Percentiles rank a stretch among this genome's conserved stretches.
Conservation (phyloP, 2,329 filamentous ascomycete species). For the Phyllosticta capitalensis region DNA sequence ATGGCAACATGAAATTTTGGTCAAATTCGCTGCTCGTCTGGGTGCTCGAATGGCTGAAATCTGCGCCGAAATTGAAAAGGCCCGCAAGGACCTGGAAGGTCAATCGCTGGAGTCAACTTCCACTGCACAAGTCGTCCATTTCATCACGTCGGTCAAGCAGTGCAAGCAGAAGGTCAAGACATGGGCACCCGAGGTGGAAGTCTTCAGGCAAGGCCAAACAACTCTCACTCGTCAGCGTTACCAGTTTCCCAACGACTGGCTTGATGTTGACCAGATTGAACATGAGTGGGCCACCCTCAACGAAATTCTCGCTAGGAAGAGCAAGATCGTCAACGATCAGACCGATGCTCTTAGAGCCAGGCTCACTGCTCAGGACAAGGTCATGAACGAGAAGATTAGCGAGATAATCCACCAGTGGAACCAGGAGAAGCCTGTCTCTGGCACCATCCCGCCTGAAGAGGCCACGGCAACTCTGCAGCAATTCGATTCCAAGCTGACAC, state of each 20-base stretch:
- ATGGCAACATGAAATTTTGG: conserved; percentile 95
- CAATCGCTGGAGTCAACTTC: conserved; percentile 90
- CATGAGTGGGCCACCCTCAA: conserved; percentile 91
- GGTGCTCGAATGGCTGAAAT: conserved; percentile 87
- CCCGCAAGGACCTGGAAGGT: conserved; percentile 78
- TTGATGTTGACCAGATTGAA: conserved; percentile 91
- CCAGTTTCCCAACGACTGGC: conserved; percentile 87
- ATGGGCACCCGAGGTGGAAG: conserved; percentile 93
- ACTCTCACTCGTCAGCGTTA: conserved; percentile 86
- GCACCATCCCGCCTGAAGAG: conserved; percentile 80
- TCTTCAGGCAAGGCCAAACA: conserved; percentile 91
- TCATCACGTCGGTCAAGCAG: conserved; percentile 95
- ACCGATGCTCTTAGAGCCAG: conserved; percentile 91
- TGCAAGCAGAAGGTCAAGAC: conserved; percentile 88
- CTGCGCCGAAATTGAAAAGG: conserved; percentile 83
- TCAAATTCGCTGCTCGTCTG: conserved; percentile 84
- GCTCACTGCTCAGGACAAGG: conserved; percentile 85
- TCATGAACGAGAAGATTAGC: conserved; percentile 77
- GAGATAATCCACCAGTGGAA: conserved; percentile 86
- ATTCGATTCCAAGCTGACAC: conserved; percentile 78
- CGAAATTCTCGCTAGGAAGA: conserved; percentile 83
- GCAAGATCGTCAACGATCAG: conserved; percentile 92
- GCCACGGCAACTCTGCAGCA: conserved; percentile 71
- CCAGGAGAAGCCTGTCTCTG: conserved; percentile 93
- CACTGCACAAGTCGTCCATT: conserved; percentile 92